These are phyloP conservation scores for Sutorius australiensis DNA, from an alignment of 768 basidiomycete species.

Conservation along the genomic window DNA sequence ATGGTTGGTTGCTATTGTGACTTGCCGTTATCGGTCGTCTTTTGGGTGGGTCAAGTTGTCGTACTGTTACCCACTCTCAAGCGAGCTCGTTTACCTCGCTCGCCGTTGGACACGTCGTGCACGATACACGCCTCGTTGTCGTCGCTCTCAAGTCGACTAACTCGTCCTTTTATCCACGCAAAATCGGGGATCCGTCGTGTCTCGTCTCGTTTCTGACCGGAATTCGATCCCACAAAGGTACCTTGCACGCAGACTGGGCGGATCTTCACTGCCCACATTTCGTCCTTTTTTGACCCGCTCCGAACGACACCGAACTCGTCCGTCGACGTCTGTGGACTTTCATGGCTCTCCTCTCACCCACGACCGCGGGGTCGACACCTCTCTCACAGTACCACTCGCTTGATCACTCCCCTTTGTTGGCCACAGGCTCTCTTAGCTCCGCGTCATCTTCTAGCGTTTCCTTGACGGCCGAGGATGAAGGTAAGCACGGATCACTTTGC, in stretches of 20 bases:
- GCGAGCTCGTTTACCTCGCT: constrained; percentile 2
- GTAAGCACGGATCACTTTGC: constrained; percentile 36
- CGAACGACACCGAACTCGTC: constrained; percentile 9
- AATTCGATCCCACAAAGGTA: constrained; percentile 34
- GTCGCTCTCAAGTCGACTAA: constrained; percentile 5
- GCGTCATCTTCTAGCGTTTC: constrained; percentile 50
- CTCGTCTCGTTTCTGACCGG: constrained; percentile 39
- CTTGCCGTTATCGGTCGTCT: constrained; percentile 21
- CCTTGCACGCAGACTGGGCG: constrained; percentile 48
- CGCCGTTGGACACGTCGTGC: constrained; percentile 14
- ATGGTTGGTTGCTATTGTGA: constrained; percentile 18
- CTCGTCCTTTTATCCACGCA: not conserved
- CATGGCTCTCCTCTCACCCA: constrained; percentile 26
- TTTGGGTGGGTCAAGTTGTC: not conserved
- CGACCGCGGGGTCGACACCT: constrained; percentile 29
- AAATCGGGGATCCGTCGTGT: constrained; percentile 49
- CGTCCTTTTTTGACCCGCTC: not conserved
- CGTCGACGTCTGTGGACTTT: not conserved
- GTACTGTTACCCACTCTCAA: constrained; percentile 5
- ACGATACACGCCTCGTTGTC: constrained; percentile 2
- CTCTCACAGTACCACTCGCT: constrained; percentile 34
- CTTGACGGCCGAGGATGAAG: constrained; percentile 59
- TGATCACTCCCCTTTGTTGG: constrained; percentile 25
- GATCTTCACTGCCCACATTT: constrained; percentile 39
- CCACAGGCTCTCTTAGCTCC: constrained; percentile 19